Percentiles rank a stretch among this genome's conserved stretches.
Evolutionary conservation across 257 asterid species (phyloP).

Genomic region (Solanum phureja): DNA sequence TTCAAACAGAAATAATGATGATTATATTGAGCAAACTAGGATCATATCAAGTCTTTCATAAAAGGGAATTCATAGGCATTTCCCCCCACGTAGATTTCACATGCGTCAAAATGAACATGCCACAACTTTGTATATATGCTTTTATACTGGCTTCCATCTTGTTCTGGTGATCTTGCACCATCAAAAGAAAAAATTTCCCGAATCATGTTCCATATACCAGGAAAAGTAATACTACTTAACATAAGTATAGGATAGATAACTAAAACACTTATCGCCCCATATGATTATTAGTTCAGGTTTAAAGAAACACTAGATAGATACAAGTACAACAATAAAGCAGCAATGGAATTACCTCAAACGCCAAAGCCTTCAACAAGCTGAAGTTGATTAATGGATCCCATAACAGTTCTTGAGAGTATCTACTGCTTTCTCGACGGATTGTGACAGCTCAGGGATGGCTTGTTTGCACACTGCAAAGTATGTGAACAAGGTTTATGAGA

Average conservation of each 20-base stretch:
- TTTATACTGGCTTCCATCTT: not conserved
- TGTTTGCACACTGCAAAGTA: conserved; percentile 53
- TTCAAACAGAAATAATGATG: not conserved
- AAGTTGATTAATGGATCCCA: conserved; percentile 41
- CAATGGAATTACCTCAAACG: not conserved
- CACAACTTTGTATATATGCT: not conserved
- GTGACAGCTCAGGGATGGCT: conserved; percentile 60
- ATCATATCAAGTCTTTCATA: not conserved
- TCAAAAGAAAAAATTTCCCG: not conserved
- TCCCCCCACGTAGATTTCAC: not conserved
- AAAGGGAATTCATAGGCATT: not conserved
- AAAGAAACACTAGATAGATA: not conserved
- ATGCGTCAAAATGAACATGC: not conserved
- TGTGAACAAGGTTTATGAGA: not conserved
- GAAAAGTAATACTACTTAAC: not conserved
- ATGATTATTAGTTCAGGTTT: not conserved
- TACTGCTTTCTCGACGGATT: conserved; percentile 53
- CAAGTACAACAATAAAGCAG: not conserved
- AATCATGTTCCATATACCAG: not conserved
- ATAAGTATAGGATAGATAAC: not conserved
- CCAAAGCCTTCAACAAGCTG: conserved; percentile 18
- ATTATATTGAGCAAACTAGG: not conserved
- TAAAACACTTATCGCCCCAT: not conserved
- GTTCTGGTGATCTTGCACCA: not conserved
- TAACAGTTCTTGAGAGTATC: conserved; percentile 59